Base-by-base conservation (phyloP, 2,329 filamentous ascomycete genomes). In the Trichoderma sp. region DNA sequence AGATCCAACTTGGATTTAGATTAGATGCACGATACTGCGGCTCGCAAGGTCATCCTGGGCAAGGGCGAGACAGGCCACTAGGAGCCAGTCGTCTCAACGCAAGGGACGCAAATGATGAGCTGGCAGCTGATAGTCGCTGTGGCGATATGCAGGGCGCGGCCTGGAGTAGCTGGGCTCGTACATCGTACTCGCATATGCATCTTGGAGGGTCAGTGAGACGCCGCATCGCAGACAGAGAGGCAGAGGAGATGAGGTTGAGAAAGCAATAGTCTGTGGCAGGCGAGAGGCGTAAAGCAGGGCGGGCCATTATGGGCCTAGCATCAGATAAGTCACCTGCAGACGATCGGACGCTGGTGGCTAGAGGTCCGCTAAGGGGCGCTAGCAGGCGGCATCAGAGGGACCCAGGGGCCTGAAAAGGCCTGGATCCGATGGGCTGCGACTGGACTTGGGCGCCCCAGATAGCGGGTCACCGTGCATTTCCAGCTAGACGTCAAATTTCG, bases 321-420 rank as follows among this genome's bases (percentile, higher is more conserved):
- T 59, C 55, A 49, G 64, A 67, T 67, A 37, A 47, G 55, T 67
- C 55, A 33, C 64, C 43, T 67, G 55, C 64, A 67, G 58, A 31
- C 5, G 53, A 67, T 67, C 55, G 40, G 40, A 27, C 40, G 29
- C 19, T 31, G 37, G 29, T 33, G 21, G 21, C 31, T 58, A 66
- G 63, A 14, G n/a, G 52, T 55, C 40, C 40, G 49, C 55, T 29
- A 67, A 58, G 40, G 24, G 31, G 24, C 21, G 64, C 64, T 67
- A 67, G 29, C 55, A 21, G 55, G 29, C 35, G 27, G 55, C 55
- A 52, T 24, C 55, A 67, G 64, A 35, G 14, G 40, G 40, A 43
- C 55, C 27, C 29, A 47, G 55, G 27, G 52, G 55, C 63, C 53
- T 59, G 40, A 35, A 49, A 49, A 21, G 62, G 52, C 62, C 62